Base-by-base conservation (phyloP, 768 basidiomycete genomes). In the Paxillus involutus region DNA sequence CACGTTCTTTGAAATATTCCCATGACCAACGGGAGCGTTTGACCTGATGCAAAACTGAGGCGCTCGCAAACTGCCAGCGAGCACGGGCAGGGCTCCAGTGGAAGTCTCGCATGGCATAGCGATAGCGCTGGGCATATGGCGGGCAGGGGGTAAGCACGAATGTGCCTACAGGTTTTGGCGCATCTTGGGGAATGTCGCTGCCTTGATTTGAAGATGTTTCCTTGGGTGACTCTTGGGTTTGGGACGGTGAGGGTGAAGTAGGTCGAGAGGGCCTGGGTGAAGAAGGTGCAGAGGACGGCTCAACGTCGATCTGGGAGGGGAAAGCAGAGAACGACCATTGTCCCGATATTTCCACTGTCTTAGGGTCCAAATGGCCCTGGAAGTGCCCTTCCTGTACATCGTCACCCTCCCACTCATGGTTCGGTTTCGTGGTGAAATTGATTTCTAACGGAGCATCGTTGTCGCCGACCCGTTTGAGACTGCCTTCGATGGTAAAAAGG, bases 31-130 rank as follows among this genome's bases (percentile, higher is more conserved):
- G 33, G 32, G 59, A 55, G 36, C 57, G 57, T 12, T 66, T 63
- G 10, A 65, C 58, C 10, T 61, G 44, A 47, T 65, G 52, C 37
- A 51, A 40, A 13, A 63, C 59, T 12, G 69, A 64, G 0, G 56
- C 49, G 13, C 65, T 51, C 1, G 74, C 75, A 45, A 67, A 74
- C 6, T 49, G 59, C 73, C 73, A 76, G 8, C 70, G 52, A 0
- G 71, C 64, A 3, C 61, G 56, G 17, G 66, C 35, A 44, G 57
- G 64, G 53, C 69, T 67, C 16, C 35, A 43, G 7, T 36, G 40
- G 29, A 42, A 51, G 0, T 51, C 50, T 37, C 44, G 41, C n/a
- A 16, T 2, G 14, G 50, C 1, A 10, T 51, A 51, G 14, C 50
- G 50, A 26, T 42, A 51, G 19, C 30, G 40, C 30, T 33, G 50